These are phyloP conservation scores for Pichia sp. DNA, from an alignment of 1,139 yeast genomes.

Conservation along the genomic window DNA sequence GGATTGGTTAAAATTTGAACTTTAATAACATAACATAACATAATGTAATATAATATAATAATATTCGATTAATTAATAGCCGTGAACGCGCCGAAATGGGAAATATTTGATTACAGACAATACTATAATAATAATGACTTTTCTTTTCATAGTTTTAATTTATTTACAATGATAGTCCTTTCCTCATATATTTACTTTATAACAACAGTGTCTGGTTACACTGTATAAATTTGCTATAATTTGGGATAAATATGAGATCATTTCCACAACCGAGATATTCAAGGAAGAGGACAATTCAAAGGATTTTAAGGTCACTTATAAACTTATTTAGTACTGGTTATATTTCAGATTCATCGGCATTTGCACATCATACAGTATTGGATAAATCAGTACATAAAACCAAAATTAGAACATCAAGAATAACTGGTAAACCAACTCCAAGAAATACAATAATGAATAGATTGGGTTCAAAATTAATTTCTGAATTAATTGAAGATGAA, in stretches of 20 bases:
- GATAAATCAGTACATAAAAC: constrained; percentile 21
- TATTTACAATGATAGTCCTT: no score
- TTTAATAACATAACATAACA: constrained; percentile 9
- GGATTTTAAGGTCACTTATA: constrained; percentile 28
- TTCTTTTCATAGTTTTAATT: no score
- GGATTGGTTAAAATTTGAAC: constrained; percentile 32
- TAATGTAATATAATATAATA: no score
- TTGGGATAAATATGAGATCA: constrained; percentile 26
- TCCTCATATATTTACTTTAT: neutral
- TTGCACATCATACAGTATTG: constrained; percentile 20
- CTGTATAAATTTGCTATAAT: neutral
- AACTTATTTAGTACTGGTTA: constrained; percentile 28
- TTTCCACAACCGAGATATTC: constrained; percentile 32
- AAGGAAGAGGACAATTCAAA: constrained; percentile 24
- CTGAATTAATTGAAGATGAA: constrained; percentile 25
- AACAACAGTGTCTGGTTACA: neutral
- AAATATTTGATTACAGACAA: neutral
- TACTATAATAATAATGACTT: no score
- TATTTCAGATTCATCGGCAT: constrained; percentile 29
- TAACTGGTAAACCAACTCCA: constrained; percentile 28
- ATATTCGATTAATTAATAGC: no score
- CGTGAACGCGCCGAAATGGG: neutral
- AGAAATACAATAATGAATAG: constrained; percentile 22
- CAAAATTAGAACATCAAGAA: constrained; percentile 27
- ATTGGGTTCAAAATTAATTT: constrained; percentile 21